Base-by-base conservation (phyloP, 495 filamentous ascomycete genomes). In the Cenococcum geophilum region DNA sequence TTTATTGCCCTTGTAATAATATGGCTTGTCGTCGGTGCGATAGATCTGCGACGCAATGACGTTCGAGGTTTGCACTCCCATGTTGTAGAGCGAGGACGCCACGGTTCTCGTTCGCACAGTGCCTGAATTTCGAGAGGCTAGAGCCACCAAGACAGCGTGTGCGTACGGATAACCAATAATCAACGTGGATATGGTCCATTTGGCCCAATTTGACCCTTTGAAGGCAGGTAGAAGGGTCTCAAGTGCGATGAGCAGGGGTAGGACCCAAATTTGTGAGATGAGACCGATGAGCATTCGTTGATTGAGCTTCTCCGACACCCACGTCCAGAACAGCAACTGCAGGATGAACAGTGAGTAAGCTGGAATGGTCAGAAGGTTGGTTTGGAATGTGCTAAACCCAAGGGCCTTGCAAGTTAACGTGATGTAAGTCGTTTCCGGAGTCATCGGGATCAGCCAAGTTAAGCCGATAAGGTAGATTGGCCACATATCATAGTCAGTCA, bases 401-500 rank as follows among this genome's bases (percentile, higher is more conserved):
- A 87, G 71, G 0, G 72, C 69, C 57, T 78, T 76, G 8, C 88
- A 71, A 12, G 78, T 78, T 4, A 89, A 70, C 0, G 84, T 87
- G 54, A 89, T 73, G 60, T 89, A 89, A 6, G 67, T 72, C 4
- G 68, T 74, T 9, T 76, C 72, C 0, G 83, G 79, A 0, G 74
- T 74, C 10, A 70, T 70, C 0, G 85, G 83, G 16, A 87, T 82
- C 47, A 75, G 68, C 65, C 74, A 82, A 0, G 76, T 73, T 5
- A 89, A 48, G 12, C 86, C 84, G 2, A 87, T 65, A 18, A 85
- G 61, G 62, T 88, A 89, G 27, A 88, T 78, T 0, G 83, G 82
- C 54, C 84, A 89, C 72, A 91, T 74, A 55, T 91, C 82, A 43
- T 81, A 89, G 68, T 89, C 87, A 25, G 71, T 78, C 0, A 89